Percentiles rank a stretch among this genome's conserved stretches.
Evolutionary conservation across 2,329 filamentous ascomycete genomes (phyloP).

Genomic region (Pestalotiopsis sp.): DNA sequence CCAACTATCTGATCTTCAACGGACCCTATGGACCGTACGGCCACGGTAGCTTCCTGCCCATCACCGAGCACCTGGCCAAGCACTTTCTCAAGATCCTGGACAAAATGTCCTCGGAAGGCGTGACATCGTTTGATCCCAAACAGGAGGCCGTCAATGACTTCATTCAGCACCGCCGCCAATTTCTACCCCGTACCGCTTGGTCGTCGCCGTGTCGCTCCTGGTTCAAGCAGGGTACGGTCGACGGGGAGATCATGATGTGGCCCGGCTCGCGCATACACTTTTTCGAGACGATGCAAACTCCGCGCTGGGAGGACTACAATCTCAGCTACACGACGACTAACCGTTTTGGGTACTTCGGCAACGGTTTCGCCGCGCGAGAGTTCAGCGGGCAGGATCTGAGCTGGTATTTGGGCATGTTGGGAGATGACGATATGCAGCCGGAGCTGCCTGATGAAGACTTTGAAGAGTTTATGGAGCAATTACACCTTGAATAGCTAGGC

Average conservation of each 20-base stretch:
- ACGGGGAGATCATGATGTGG: conserved; percentile 29
- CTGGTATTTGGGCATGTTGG: conserved; percentile 15
- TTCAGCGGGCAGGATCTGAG: conserved; percentile 10
- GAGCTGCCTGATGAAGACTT: conserved; percentile 2
- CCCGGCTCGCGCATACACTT: conserved; percentile 28
- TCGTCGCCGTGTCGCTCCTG: conserved; percentile 27
- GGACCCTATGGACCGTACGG: conserved; percentile 28
- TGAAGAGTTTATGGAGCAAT: not conserved
- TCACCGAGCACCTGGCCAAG: conserved; percentile 26
- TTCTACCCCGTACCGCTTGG: conserved; percentile 28
- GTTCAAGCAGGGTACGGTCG: conserved; percentile 29
- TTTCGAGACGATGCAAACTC: conserved; percentile 26
- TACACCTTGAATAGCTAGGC: not conserved
- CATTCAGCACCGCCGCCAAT: conserved; percentile 31
- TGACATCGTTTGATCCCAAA: conserved; percentile 25
- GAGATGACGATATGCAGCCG: conserved; percentile 2
- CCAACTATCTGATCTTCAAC: conserved; percentile 26
- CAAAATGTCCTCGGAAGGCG: conserved; percentile 28
- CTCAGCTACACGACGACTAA: conserved; percentile 24
- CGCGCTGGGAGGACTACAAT: conserved; percentile 30
- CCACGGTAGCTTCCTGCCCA: conserved; percentile 27
- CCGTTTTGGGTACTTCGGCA: conserved; percentile 28
- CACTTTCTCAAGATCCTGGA: conserved; percentile 34
- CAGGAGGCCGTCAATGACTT: conserved; percentile 31
- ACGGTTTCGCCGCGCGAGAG: conserved; percentile 21